Conservation (phyloP, 2,329 filamentous ascomycete genomes). For the Dothideomycetes sp. region DNA sequence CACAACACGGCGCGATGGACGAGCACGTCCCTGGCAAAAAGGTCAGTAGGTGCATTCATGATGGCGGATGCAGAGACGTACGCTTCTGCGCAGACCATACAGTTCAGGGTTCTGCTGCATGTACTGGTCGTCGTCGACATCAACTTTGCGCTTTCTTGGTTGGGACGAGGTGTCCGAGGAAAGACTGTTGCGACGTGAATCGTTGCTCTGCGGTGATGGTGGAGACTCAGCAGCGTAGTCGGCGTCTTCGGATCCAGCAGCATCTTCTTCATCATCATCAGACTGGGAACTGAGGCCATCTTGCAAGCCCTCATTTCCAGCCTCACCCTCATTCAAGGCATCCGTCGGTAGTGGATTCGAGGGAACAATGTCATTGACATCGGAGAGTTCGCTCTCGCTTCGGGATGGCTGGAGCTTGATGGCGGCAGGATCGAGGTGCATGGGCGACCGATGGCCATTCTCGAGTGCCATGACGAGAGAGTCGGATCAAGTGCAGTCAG, state of each 20-base stretch:
- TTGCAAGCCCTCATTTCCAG: constrained; percentile 28
- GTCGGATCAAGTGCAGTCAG: constrained; percentile 47
- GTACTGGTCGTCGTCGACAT: constrained; percentile 60
- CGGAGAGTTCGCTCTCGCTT: constrained; percentile 68
- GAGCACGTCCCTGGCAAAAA: constrained; percentile 42
- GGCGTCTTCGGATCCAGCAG: constrained; percentile 42
- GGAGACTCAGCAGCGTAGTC: constrained; percentile 65
- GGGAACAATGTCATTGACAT: constrained; percentile 48
- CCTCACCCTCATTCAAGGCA: constrained; percentile 26
- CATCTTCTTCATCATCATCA: constrained; percentile 36
- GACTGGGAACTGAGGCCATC: constrained; percentile 34
- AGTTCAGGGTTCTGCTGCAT: constrained; percentile 88
- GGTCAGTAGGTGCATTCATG: constrained; percentile 20
- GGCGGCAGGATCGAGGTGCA: constrained; percentile 30
- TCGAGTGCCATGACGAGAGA: constrained; percentile 42
- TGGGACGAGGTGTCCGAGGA: constrained; percentile 61
- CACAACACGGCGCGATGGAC: constrained; percentile 51
- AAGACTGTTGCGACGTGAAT: constrained; percentile 49
- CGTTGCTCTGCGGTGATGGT: constrained; percentile 20
- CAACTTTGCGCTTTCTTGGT: constrained; percentile 57
- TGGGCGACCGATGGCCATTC: constrained; percentile 55
- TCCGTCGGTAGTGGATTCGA: constrained; percentile 29
- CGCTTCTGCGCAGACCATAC: constrained; percentile 88
- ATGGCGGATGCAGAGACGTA: constrained; percentile 36
- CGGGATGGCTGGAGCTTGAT: constrained; percentile 38